Evolutionary conservation across 805 yeast genomes (phyloP), one percentile per base, ranked within the genome.

Genomic region (Cyberlindnera veronae): DNA sequence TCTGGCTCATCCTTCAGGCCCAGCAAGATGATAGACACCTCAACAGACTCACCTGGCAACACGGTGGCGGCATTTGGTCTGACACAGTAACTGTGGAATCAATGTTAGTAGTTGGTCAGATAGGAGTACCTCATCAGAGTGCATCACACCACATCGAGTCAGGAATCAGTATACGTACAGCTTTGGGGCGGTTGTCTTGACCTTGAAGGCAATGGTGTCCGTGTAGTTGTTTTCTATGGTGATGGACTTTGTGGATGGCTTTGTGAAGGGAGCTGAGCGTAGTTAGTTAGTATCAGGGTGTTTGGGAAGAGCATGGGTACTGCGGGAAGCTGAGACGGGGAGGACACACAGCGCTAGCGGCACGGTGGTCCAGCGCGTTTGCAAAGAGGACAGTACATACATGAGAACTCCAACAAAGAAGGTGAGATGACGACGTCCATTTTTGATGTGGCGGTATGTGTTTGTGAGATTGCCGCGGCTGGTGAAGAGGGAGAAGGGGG

Each of bases 161-260:
- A 39, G 40, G 21, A 29, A 32, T 18, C 12, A 22, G 33, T 9
- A 21, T 21, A 46, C 50, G 16, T 20, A 83, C 64, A 87, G 71
- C 64, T 87, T 90, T 46, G 99, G 99, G 9, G 98, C 97, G 6
- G 99, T 93, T 33, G 99, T 91, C 69, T 91, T 93, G 59, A 93
- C 97, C 69, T 93, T 93, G 74, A 88, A 93, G 22, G 96, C 96
- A 32, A 81, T 71, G 23, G 79, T 67, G 39, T 71, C 70, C 13
- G 76, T 63, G 29, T 82, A 68, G 53, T 79, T 81, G 62, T 84
- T 84, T 29, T 70, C 61, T 48, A 72, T 63, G 29, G 63, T 72
- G 46, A 66, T 64, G 41, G 55, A 61, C 59, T 81, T 83, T 14
- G 93, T 82, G 31, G 82, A 75, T 51, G 84, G 79, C 53, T 76